Percentiles rank a stretch among this genome's conserved stretches.
Evolutionary conservation across 2,329 filamentous ascomycete genomes (phyloP).

Genomic region (Macrophomina tecta): DNA sequence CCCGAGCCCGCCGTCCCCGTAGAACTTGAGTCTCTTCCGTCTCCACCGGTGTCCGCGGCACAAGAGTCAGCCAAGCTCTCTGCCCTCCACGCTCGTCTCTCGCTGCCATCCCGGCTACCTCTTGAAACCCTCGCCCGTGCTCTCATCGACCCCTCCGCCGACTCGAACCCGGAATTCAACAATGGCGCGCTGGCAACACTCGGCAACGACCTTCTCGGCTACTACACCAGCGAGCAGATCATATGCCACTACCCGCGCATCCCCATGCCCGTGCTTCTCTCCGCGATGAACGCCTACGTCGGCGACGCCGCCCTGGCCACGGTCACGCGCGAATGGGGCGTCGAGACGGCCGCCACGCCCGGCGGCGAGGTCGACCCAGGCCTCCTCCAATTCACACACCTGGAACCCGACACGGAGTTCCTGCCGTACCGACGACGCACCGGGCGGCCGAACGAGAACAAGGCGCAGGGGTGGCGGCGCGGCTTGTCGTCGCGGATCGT

Average conservation of each 20-base stretch:
- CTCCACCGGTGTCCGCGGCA: constrained; percentile 72
- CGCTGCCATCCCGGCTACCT: constrained; percentile 80
- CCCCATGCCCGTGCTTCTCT: constrained; percentile 85
- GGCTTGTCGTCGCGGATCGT: constrained; percentile 72
- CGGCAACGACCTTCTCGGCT: constrained; percentile 82
- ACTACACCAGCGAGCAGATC: constrained; percentile 87
- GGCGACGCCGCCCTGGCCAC: constrained; percentile 76
- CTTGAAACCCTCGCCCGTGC: constrained; percentile 84
- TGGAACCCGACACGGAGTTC: constrained; percentile 38
- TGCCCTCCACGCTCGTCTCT: constrained; percentile 87
- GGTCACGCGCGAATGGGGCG: constrained; percentile 85
- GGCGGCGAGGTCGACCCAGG: constrained; percentile 92
- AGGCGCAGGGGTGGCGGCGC: constrained; percentile 38
- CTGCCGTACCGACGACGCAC: constrained; percentile 34
- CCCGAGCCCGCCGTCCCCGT: not conserved
- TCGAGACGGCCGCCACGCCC: constrained; percentile 84
- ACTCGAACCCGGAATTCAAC: constrained; percentile 81
- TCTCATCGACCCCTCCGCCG: constrained; percentile 84
- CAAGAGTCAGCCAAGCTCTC: constrained; percentile 83
- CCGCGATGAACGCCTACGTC: constrained; percentile 82
- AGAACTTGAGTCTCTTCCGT: constrained; percentile 61
- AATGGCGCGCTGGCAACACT: constrained; percentile 83
- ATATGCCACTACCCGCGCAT: constrained; percentile 89
- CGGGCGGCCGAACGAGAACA: constrained; percentile 36
- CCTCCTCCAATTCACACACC: constrained; percentile 76